These are phyloP conservation scores for Ottelia alismoides DNA, from an alignment of 106 monocot genomes.

Conservation along the genomic window DNA sequence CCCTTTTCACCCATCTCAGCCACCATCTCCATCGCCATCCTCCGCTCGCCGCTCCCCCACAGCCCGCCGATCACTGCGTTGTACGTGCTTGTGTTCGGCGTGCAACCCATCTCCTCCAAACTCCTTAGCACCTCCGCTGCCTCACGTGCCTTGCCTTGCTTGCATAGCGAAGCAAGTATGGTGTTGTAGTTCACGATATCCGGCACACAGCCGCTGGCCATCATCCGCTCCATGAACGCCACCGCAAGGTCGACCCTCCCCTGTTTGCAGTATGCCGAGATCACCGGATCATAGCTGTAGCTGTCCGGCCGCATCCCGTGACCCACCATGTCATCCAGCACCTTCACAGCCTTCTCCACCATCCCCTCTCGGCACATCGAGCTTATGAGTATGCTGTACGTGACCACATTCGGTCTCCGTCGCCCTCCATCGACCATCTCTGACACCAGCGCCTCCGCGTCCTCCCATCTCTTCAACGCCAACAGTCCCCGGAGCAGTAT, in stretches of 20 bases:
- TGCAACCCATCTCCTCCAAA: conserved; percentile 30
- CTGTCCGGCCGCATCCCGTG: conserved; percentile 40
- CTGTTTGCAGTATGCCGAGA: conserved; percentile 43
- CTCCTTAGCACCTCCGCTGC: conserved; percentile 31
- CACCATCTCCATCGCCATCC: conserved; percentile 35
- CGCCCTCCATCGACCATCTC: conserved; percentile 26
- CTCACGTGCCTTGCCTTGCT: conserved; percentile 30
- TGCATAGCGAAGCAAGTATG: conserved; percentile 45
- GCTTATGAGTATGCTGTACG: conserved; percentile 42
- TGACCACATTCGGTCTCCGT: conserved; percentile 25
- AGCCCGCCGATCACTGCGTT: conserved; percentile 50
- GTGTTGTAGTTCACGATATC: conserved; percentile 73
- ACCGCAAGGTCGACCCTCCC: conserved; percentile 44
- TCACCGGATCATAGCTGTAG: conserved; percentile 48
- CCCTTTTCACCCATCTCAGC: conserved; percentile 36
- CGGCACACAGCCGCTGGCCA: conserved; percentile 39
- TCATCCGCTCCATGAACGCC: conserved; percentile 49
- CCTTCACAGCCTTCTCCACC: conserved; percentile 26
- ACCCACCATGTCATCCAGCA: conserved; percentile 42
- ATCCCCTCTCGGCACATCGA: conserved; percentile 39
- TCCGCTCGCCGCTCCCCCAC: conserved; percentile 29
- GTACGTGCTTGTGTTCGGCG: conserved; percentile 42
- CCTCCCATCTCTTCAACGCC: conserved; percentile 19
- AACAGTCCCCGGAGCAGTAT: conserved; percentile 30
- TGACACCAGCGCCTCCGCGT: conserved; percentile 20